phyloP scores from a whole-genome alignment of 2,329 filamentous ascomycete species.

The Aspergillus quadricinctus region DNA sequence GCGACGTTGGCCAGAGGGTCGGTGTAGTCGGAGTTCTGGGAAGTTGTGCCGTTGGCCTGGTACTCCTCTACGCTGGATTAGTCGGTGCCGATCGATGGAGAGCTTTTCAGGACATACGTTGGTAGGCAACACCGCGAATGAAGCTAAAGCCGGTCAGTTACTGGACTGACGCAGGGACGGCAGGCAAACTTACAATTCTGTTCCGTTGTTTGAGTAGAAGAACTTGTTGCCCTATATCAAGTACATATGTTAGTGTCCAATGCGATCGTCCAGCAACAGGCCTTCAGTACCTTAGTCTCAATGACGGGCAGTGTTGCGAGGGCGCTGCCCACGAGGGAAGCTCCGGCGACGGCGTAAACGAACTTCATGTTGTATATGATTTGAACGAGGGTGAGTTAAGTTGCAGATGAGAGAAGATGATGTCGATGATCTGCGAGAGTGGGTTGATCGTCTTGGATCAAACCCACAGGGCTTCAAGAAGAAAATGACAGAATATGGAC shows the following conservation, averaged over 20 bases:
- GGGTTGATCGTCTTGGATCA: constrained; percentile 7
- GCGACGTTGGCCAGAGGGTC: constrained; percentile 75
- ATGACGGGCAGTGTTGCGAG: constrained; percentile 53
- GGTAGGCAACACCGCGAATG: constrained; percentile 93
- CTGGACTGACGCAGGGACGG: not conserved
- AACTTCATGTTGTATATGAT: constrained; percentile 51
- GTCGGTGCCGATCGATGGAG: not conserved
- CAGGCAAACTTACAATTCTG: constrained; percentile 56
- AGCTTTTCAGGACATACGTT: constrained; percentile 48
- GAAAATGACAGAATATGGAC: constrained; percentile 5
- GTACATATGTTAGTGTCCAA: constrained; percentile 1
- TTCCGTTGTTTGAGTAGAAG: constrained; percentile 79
- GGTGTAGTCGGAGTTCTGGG: constrained; percentile 54
- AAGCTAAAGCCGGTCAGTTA: constrained; percentile 46
- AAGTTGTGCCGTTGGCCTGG: constrained; percentile 45
- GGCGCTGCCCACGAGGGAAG: constrained; percentile 49
- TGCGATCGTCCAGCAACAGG: not conserved
- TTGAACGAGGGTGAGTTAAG: not conserved
- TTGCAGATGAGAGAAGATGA: not conserved
- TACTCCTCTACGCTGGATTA: constrained; percentile 25
- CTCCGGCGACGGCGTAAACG: constrained; percentile 47
- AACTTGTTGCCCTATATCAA: constrained; percentile 67
- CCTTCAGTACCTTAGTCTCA: constrained; percentile 57
- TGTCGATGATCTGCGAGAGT: not conserved
- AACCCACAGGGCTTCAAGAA: constrained; percentile 5